Percentiles rank a stretch among this genome's conserved stretches.
phyloP scores from a whole-genome alignment of 2,329 filamentous ascomycete species.

The Colletotrichum higginsianum region DNA sequence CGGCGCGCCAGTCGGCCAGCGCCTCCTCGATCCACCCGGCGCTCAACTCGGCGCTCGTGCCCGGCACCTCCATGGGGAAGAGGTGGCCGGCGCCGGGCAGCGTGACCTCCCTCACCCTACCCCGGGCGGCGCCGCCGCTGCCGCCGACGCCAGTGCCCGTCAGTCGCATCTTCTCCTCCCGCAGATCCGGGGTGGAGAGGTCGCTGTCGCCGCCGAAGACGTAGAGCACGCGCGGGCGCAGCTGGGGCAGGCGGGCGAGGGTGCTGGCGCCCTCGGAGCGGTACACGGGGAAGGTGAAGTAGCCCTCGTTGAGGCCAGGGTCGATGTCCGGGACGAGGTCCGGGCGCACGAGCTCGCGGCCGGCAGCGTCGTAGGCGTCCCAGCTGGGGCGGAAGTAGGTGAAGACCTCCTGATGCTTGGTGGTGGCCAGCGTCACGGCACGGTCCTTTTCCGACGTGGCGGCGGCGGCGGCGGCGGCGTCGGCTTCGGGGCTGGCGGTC shows the following conservation, averaged over 20 bases:
- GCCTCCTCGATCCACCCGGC: constrained; percentile 72
- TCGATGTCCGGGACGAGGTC: constrained; percentile 63
- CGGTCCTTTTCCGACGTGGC: constrained; percentile 48
- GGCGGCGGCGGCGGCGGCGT: constrained; percentile 41
- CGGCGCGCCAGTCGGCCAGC: constrained; percentile 68
- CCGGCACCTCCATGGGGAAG: constrained; percentile 85
- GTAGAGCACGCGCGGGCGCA: constrained; percentile 78
- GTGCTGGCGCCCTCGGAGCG: constrained; percentile 74
- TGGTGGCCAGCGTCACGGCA: constrained; percentile 80
- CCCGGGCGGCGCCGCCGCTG: constrained; percentile 74
- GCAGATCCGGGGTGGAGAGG: constrained; percentile 66
- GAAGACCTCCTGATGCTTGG: constrained; percentile 90
- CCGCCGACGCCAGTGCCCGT: constrained; percentile 79
- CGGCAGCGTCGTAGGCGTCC: constrained; percentile 57
- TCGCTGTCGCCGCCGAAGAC: constrained; percentile 75
- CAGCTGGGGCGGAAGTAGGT: constrained; percentile 78
- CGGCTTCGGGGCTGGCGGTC: constrained; percentile 43
- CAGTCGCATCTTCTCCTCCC: constrained; percentile 70
- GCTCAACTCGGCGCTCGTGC: constrained; percentile 73
- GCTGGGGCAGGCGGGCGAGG: constrained; percentile 68
- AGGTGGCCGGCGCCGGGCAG: constrained; percentile 81
- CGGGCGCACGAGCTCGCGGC: constrained; percentile 56
- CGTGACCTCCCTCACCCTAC: constrained; percentile 76
- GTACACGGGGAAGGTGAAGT: constrained; percentile 72
- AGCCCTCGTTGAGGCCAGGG: constrained; percentile 53